Evolutionary conservation across 1,139 yeast species (phyloP).

Genomic region (Candida sp.): DNA sequence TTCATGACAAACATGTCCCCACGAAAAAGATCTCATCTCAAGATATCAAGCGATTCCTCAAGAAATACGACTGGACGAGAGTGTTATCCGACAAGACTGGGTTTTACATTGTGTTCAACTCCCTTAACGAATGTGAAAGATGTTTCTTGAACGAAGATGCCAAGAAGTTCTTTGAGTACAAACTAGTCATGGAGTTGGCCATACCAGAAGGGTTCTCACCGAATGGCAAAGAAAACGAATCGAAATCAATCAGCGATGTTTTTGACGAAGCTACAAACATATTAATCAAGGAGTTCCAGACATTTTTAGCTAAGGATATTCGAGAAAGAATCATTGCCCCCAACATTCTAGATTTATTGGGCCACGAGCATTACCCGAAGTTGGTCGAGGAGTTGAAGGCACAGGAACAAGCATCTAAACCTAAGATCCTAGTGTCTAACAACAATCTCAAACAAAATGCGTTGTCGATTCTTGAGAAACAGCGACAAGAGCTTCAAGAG

Average conservation of each 20-base stretch:
- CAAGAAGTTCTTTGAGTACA: constrained; percentile 49
- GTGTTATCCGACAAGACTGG: constrained; percentile 68
- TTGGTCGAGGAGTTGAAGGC: constrained; percentile 48
- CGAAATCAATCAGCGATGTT: constrained; percentile 25
- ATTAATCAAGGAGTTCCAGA: constrained; percentile 66
- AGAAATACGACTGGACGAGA: constrained; percentile 66
- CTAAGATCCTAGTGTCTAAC: constrained; percentile 19
- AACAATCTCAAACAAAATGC: constrained; percentile 27
- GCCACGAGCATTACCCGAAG: constrained; percentile 62
- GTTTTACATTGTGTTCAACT: constrained; percentile 71
- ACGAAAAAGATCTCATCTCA: constrained; percentile 52
- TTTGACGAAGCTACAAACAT: constrained; percentile 63
- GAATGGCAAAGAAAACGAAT: constrained; percentile 14
- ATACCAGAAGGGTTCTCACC: constrained; percentile 38
- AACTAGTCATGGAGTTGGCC: constrained; percentile 60
- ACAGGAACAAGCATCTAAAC: constrained; percentile 33
- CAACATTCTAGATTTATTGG: constrained; percentile 62
- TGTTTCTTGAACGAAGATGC: constrained; percentile 77
- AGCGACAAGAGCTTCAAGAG: constrained; percentile 21
- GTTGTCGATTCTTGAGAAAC: constrained; percentile 30
- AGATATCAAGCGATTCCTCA: constrained; percentile 57
- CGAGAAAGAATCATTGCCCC: constrained; percentile 80
- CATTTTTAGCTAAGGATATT: constrained; percentile 70
- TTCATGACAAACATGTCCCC: constrained; percentile 58
- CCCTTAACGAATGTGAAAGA: constrained; percentile 62